These are phyloP conservation scores for Leishmania amazonensis DNA, from an alignment of 208 protist genomes.

Conservation along the genomic window DNA sequence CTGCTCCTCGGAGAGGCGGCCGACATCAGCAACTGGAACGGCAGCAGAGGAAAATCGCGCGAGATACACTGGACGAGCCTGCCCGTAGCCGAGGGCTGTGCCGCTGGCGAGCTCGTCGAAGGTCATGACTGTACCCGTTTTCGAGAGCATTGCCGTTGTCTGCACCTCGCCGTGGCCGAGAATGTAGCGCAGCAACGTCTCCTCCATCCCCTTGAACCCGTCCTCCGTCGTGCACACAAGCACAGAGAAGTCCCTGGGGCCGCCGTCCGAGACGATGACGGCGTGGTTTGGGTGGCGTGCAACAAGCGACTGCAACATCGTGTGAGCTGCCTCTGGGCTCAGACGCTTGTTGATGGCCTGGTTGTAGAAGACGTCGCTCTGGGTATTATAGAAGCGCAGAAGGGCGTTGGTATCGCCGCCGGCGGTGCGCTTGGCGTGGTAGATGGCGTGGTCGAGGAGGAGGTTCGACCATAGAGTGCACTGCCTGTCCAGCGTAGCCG, in stretches of 20 bases:
- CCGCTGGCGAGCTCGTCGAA: constrained; percentile 81
- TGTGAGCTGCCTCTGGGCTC: constrained; percentile 40
- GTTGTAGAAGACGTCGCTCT: constrained; percentile 85
- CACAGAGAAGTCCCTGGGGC: constrained; percentile 49
- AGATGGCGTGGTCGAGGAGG: constrained; percentile 79
- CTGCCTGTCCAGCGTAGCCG: constrained; percentile 64
- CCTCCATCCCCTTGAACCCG: constrained; percentile 70
- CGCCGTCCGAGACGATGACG: constrained; percentile 38
- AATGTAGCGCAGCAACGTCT: constrained; percentile 72
- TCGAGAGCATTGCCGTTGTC: constrained; percentile 72
- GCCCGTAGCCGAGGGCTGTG: constrained; percentile 36
- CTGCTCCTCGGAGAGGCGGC: constrained; percentile 71
- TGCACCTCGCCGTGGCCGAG: constrained; percentile 79
- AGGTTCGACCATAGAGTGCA: constrained; percentile 60
- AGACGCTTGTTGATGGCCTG: constrained; percentile 64
- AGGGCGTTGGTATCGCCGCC: constrained; percentile 29
- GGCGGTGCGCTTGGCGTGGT: constrained; percentile 44
- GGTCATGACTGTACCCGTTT: constrained; percentile 86
- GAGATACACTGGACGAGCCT: constrained; percentile 25
- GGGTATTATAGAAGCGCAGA: constrained; percentile 66
- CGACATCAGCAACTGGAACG: constrained; percentile 65
- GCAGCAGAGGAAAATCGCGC: constrained; percentile 35
- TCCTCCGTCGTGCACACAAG: constrained; percentile 73
- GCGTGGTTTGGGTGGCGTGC: constrained; percentile 67
- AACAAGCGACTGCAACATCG: constrained; percentile 69